These are phyloP conservation scores for Calonectria hawksworthii DNA, from an alignment of 2,329 filamentous ascomycete species.

Conservation along the genomic window DNA sequence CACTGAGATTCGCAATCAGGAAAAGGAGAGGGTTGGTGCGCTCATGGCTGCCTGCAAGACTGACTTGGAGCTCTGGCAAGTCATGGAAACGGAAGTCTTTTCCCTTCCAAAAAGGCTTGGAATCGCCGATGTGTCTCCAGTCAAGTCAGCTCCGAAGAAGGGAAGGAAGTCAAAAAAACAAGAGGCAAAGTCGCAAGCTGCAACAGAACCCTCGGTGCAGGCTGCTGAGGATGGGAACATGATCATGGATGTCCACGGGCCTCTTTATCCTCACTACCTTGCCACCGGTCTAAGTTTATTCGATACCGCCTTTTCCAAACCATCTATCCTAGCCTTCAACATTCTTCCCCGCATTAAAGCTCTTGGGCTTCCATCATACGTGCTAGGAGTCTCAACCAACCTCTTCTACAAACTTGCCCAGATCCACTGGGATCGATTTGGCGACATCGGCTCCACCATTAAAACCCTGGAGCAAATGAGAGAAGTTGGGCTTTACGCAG, in stretches of 20 bases:
- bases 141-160: slow-evolving; percentile 3
- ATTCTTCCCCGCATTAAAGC: slow-evolving; percentile 77
- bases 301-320: slow-evolving; percentile 67
- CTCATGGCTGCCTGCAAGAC: slow-evolving; percentile 68
- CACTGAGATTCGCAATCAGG: slow-evolving; percentile 57
- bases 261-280: slow-evolving; percentile 75
- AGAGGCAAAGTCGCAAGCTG: slow-evolving; percentile 16
- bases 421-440: slow-evolving; percentile 72
- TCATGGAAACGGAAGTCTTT: slow-evolving; percentile 78
- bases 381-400: slow-evolving; percentile 77
- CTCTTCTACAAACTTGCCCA: slow-evolving; percentile 78
- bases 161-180: slow-evolving; percentile 31
- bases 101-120: slow-evolving; percentile 69
- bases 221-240: slow-evolving; percentile 46
- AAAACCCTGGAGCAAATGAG: slow-evolving; percentile 76
- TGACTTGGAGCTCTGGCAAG: slow-evolving; percentile 76
- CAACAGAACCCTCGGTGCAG: neutral
- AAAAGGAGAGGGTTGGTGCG: slow-evolving; percentile 66
- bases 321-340: slow-evolving; percentile 71
- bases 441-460: slow-evolving; percentile 69
- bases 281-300: slow-evolving; percentile 69
- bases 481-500: slow-evolving; percentile 70
- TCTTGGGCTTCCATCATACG: slow-evolving; percentile 77
- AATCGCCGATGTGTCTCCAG: slow-evolving; percentile 53
- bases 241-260: slow-evolving; percentile 71